phyloP scores from a whole-genome alignment of 805 yeast species.

The Metschnikowia vanudenii region DNA sequence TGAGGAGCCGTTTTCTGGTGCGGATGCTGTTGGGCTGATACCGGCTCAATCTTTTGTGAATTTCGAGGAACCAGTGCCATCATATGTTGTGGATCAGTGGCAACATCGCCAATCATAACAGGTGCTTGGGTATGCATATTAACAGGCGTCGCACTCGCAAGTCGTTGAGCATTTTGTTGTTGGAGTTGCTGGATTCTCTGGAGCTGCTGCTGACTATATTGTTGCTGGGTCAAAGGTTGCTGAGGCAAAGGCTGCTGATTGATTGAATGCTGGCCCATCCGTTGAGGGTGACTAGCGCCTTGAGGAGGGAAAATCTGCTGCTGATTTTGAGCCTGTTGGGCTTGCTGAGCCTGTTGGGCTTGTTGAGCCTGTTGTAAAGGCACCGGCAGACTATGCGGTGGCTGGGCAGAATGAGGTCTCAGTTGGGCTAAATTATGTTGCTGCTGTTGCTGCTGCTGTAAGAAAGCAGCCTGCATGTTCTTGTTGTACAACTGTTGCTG shows the following conservation, averaged over 20 bases:
- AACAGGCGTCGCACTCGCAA: constrained; percentile 1
- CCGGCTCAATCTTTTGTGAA: not conserved
- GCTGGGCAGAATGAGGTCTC: constrained; percentile 7
- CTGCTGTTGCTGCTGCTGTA: constrained; percentile 2
- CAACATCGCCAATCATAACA: constrained; percentile 1
- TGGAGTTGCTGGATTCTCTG: constrained; percentile 11
- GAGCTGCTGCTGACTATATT: constrained; percentile 10
- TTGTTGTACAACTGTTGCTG: constrained; percentile 19
- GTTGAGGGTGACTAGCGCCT: constrained; percentile 2
- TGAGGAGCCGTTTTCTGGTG: not conserved
- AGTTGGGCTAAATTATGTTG: constrained; percentile 11
- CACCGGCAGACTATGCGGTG: constrained; percentile 4
- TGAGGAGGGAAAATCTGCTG: constrained; percentile 2
- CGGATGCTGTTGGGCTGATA: not conserved
- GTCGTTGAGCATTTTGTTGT: constrained; percentile 6
- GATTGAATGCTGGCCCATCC: constrained; percentile 1
- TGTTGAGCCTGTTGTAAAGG: not conserved
- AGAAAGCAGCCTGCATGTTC: constrained; percentile 7
- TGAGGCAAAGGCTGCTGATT: constrained; percentile 3
- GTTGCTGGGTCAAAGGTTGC: constrained; percentile 6
- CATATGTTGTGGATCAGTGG: constrained; percentile 1
- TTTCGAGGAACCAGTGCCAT: not conserved
- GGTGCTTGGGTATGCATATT: not conserved
- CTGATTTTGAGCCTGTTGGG: too few relatives aligned
- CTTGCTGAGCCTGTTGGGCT: too few relatives aligned